Evolutionary conservation across 2,329 filamentous ascomycete genomes (phyloP), one percentile per base, ranked within the genome.

Genomic region (Colletotrichum sp.): DNA sequence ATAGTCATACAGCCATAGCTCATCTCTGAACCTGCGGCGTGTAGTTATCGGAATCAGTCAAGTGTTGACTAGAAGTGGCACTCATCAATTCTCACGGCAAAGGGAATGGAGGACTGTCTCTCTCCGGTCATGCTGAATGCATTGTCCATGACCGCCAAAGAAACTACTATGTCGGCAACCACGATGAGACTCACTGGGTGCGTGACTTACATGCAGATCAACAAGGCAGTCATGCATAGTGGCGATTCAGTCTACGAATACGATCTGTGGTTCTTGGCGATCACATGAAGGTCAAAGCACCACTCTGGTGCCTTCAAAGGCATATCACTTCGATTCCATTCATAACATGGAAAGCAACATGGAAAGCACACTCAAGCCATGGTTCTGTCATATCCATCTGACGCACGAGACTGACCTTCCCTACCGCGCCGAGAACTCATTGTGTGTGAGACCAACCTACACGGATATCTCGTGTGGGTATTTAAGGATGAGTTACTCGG

Each of bases 261-360:
- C n/a, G n/a, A n/a, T n/a, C n/a, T n/a, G n/a, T n/a, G n/a, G n/a
- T n/a, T n/a, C n/a, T n/a, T n/a, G n/a, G n/a, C n/a, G n/a, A n/a
- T n/a, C n/a, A n/a, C 10, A 32, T 2, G 30, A 32, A 3, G 2
- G 3, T 28, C 28, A 28, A 28, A 2, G 7, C 2, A 2, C 3
- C 28, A 28, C 28, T 2, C 4, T 36, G 16, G 8, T 44, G 10
- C 18, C 39, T 48, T 4, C 18, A 48, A 48, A 12, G 18, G 1
- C 18, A 10, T 3, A n/a, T 0, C 2, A 48, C 18, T n/a, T 48
- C 39, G 39, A 48, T 5, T 9, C 2, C 18, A 48, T n/a, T 44
- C 5, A 16, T 36, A n/a, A n/a, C 18, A 48, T n/a, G 3, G 2
- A 48, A n/a, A n/a, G 18, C 18, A 4, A 2, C 18, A 48, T n/a